Evolutionary conservation across 192 early-diverging fungal species (phyloP).

Genomic region (Coemansia javaensis): DNA sequence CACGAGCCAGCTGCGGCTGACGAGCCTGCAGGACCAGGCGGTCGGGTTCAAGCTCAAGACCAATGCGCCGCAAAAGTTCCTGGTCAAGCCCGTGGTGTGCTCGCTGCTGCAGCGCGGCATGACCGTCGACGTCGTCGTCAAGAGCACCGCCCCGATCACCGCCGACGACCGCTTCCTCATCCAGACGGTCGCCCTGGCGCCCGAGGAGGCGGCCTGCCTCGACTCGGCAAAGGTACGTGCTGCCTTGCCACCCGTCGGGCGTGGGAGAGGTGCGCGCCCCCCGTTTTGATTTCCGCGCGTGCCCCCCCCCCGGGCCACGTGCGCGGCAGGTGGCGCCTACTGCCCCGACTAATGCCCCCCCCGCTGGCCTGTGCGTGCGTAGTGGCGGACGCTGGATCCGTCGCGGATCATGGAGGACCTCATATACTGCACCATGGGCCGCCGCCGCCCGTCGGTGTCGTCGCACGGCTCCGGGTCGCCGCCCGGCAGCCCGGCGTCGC

Average conservation of each 20-base stretch:
- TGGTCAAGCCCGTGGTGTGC: constrained; percentile 54
- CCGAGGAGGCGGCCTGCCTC: constrained; percentile 44
- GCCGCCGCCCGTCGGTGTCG: constrained; percentile 22
- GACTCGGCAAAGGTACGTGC: constrained; percentile 52
- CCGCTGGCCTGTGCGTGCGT: not conserved
- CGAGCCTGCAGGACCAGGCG: constrained; percentile 36
- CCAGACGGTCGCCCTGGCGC: constrained; percentile 50
- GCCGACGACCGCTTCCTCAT: constrained; percentile 54
- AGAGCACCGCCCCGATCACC: constrained; percentile 45
- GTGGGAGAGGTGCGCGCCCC: too few species aligned
- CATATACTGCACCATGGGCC: constrained; percentile 33
- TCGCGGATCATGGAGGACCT: constrained; percentile 49
- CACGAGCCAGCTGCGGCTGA: constrained; percentile 46
- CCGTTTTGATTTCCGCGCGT: too few species aligned
- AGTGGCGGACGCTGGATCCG: constrained; percentile 49
- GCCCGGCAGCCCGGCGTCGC: constrained; percentile 14
- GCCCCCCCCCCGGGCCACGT: too few species aligned
- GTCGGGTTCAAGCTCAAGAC: constrained; percentile 61
- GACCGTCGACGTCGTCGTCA: constrained; percentile 50
- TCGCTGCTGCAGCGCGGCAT: constrained; percentile 41
- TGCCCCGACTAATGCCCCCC: too few species aligned
- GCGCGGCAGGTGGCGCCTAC: too few species aligned
- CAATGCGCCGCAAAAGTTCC: constrained; percentile 56
- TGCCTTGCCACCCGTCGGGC: too few species aligned
- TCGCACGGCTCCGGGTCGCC: constrained; percentile 26